These are phyloP conservation scores for Flaveria robusta DNA, from an alignment of 129 eudicot genomes.

Conservation along the genomic window DNA sequence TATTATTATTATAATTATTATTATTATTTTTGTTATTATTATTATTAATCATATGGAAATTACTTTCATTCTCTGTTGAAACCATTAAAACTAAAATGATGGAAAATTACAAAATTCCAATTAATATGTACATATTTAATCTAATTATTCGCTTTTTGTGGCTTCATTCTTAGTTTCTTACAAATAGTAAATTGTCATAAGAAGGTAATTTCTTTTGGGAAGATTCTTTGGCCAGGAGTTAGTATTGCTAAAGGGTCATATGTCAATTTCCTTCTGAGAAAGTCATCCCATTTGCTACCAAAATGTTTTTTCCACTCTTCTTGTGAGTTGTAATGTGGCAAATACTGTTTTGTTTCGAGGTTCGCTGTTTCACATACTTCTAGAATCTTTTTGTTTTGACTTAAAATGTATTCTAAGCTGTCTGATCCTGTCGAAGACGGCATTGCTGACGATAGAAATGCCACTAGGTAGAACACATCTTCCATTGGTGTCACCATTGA, in stretches of 20 bases:
- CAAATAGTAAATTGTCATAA: conserved; percentile 27
- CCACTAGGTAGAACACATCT: conserved; percentile 76
- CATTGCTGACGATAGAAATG: conserved; percentile 77
- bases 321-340: conserved; percentile 73
- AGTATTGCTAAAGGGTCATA: conserved; percentile 87
- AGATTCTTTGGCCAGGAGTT: conserved; percentile 94
- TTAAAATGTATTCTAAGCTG: conserved; percentile 58
- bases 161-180: neutral
- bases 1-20: too few species aligned
- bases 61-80: neutral
- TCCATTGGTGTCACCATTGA: conserved; percentile 85
- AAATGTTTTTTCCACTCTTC: conserved; percentile 82
- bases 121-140: conserved; percentile 28
- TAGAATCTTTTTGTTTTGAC: conserved; percentile 65
- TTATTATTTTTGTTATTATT: neutral
- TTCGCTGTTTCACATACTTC: conserved; percentile 48
- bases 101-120: neutral
- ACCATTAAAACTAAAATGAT: conserved; percentile 11
- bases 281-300: conserved; percentile 67
- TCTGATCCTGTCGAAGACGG: conserved; percentile 79
- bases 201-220: conserved; percentile 46
- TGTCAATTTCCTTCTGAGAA: conserved; percentile 59
- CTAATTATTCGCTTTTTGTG: conserved; percentile 8
- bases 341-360: conserved; percentile 77
- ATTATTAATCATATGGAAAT: neutral